Percentiles rank a stretch among this genome's conserved stretches.
These are phyloP conservation scores for Gypsophila paniculata DNA, from an alignment of 179 eudicot species.

Conservation along the genomic window DNA sequence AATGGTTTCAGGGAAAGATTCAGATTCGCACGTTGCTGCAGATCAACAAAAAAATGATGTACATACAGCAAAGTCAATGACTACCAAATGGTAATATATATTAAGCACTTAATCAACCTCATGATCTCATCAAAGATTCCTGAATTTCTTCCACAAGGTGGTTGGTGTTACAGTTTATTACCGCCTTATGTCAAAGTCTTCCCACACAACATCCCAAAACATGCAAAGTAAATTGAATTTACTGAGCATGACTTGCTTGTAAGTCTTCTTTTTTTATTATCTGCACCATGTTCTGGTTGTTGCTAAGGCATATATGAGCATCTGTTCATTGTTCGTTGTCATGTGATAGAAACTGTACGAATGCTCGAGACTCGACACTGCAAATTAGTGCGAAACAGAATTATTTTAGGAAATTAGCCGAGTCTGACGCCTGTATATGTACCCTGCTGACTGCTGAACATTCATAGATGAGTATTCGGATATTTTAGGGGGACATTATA, in stretches of 20 bases:
- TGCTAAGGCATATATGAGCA: not conserved
- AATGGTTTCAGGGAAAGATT: not conserved
- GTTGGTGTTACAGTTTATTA: not conserved
- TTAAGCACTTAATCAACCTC: not conserved
- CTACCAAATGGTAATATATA: constrained; percentile 1
- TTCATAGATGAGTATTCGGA: too few species aligned
- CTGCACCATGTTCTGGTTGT: not conserved
- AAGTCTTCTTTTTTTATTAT: not conserved
- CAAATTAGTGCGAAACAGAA: too few species aligned
- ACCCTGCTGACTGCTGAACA: too few species aligned
- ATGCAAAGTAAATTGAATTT: not conserved
- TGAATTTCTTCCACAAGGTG: not conserved
- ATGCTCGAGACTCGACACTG: not conserved
- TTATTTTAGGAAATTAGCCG: not conserved
- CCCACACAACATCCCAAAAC: not conserved
- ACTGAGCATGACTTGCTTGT: not conserved
- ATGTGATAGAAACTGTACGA: not conserved
- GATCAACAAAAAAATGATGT: not conserved
- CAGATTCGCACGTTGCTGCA: constrained; percentile 1
- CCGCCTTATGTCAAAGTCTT: not conserved
- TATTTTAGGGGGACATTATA: too few species aligned
- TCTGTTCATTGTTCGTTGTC: not conserved
- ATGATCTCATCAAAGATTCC: not conserved
- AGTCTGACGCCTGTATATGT: not conserved
- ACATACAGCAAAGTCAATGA: not conserved